Evolutionary conservation across 352 stramenopile species (phyloP), one percentile per base, ranked within the genome.

Genomic region (Globisporangium splendens): DNA sequence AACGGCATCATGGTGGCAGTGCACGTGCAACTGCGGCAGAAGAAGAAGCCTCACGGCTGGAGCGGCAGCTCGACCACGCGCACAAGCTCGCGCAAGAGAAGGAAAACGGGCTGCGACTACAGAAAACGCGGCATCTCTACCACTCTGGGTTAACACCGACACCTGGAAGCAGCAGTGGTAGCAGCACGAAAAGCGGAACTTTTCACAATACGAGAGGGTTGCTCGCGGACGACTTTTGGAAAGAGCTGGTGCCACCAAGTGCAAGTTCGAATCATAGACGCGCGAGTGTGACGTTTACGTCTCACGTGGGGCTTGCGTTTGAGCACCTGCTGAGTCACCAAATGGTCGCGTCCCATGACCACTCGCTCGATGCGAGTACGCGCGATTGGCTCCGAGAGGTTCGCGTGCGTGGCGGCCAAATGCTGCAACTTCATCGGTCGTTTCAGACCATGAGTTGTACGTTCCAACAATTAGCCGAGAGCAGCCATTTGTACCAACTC

Each of bases 341-440:
- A 6, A 61, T 85, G 13, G 46, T 83, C 12, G 67, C 75, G 4
- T 76, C 84, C 24, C 72, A 86, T 33, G 72, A 86, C 52, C 63
- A 72, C 35, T 73, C 70, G 21, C 42, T 88, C 41, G 76, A 88
- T 53, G 54, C 56, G 6, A 86, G 69, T 43, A 88, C 80, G 11
- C 72, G 70, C 21, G 77, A 79, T n/a, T 90, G 80, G 80, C 62
- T 90, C 8, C 63, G 62, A 18, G 80, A 88, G 50, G 61, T 90
- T n/a, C 73, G 73, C 1, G 41, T 55, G 0, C 87, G 77, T 21
- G 83, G 77, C 4, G 63, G 55, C 3, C 77, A 90, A 42, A 70
- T 92, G 62, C 56, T 88, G 0, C 62, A 72, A 22, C 50, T 92
- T 4, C 83, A 90, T 33, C 60, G 70, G n/a, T 67, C 70, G 0